Percentiles rank a stretch among this genome's conserved stretches.
Evolutionary conservation across 1,284 basidiomycete genomes (phyloP).

Genomic region (Cutaneotrichosporon sp.): DNA sequence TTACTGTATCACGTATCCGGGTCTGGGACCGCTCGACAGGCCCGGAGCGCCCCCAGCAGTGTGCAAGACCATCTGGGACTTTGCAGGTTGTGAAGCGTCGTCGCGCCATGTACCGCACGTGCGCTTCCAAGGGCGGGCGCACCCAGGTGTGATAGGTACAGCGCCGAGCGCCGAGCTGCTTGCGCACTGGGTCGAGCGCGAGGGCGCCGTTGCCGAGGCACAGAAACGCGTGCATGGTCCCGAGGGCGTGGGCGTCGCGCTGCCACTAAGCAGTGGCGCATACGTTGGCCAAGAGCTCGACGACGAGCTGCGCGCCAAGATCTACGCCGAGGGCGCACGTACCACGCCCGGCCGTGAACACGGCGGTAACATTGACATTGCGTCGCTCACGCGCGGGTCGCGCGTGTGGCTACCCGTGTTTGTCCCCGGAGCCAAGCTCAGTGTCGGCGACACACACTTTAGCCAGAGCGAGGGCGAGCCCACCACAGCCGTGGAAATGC

Average conservation of each 20-base stretch:
- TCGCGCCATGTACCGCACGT: conserved; percentile 73
- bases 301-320: conserved; percentile 54
- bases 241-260: conserved; percentile 59
- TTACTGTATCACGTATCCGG: conserved; percentile 55
- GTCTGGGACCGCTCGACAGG: conserved; percentile 10
- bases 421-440: conserved; percentile 66
- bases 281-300: conserved; percentile 61
- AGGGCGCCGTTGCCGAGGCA: conserved; percentile 59
- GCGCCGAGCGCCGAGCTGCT: conserved; percentile 68
- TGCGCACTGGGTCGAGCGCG: conserved; percentile 66
- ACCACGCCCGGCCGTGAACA: conserved; percentile 70
- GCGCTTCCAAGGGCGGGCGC: conserved; percentile 68
- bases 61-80: conserved; percentile 74
- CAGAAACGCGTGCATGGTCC: conserved; percentile 39
- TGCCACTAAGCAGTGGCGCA: conserved; percentile 58
- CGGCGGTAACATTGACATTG: conserved; percentile 78
- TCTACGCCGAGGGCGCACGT: conserved; percentile 64
- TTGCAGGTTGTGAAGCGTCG: conserved; percentile 63
- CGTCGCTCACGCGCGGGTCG: conserved; percentile 58
- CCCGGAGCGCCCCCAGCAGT: conserved; percentile 52
- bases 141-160: conserved; percentile 69
- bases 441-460: conserved; percentile 74
- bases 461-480: conserved; percentile 71
- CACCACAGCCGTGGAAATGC: conserved; percentile 45
- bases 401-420: conserved; percentile 57